A percentile compares a stretch with the other conserved stretches of the same genome.
Conservation (phyloP, 768 basidiomycete species). For the Naganishia friedmannii region DNA sequence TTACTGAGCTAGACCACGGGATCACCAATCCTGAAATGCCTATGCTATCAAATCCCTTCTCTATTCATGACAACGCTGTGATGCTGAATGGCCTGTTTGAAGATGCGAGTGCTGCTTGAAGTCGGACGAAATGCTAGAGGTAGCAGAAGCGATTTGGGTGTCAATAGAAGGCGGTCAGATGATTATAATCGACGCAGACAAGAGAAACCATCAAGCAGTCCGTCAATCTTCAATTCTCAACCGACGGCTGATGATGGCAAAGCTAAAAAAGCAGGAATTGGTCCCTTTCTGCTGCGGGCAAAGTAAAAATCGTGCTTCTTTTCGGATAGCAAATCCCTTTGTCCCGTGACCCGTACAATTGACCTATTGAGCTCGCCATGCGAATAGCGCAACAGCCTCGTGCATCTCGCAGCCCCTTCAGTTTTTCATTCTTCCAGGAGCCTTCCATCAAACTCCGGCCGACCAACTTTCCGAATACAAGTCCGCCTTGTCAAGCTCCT, state of each 20-base stretch:
- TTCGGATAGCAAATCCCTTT: not conserved
- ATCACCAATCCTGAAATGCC: not conserved
- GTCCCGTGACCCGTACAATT: not conserved
- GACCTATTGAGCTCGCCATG: not conserved
- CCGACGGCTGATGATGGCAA: not conserved
- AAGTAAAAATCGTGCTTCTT: not conserved
- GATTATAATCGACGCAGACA: not conserved
- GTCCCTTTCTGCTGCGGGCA: not conserved
- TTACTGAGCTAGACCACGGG: not conserved
- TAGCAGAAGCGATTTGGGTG: not conserved
- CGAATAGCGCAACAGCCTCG: not conserved
- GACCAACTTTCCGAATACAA: not conserved
- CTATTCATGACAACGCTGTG: slow-evolving; percentile 1
- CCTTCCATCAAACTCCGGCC: not conserved
- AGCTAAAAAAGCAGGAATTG: not conserved
- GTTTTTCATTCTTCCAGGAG: not conserved
- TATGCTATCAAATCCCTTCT: not conserved
- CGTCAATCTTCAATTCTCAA: not conserved
- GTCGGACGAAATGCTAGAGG: not conserved
- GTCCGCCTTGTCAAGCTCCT: not conserved
- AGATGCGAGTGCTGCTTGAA: not conserved
- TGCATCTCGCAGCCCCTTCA: not conserved
- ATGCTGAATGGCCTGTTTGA: not conserved
- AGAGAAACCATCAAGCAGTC: too few relatives aligned
- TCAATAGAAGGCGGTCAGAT: not conserved